Evolutionary conservation across 305 asterid genomes (phyloP), one percentile per base, ranked within the genome.

Genomic region (Fraxinus angustifolia): DNA sequence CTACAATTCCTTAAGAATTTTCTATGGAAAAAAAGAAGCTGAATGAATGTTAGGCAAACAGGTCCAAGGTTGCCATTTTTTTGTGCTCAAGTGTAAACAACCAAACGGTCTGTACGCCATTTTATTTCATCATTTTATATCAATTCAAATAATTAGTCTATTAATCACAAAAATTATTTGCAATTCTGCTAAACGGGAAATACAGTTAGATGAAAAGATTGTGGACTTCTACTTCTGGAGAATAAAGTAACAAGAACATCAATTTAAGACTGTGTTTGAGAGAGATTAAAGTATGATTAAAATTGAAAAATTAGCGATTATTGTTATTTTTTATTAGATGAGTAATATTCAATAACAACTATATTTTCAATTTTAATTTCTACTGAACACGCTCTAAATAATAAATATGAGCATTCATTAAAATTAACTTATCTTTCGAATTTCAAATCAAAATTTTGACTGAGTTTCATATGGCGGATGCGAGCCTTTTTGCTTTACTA

Each of bases 1-100:
- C 73, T 17, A 72, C 87, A 76, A 83, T 53, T 23, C 36, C 78
- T 8, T 50, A 23, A 40, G 79, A 80, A 76, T 42, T 56, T 68
- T 36, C 71, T 28, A 30, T 8, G 40, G 70, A 34, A 38, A 78
- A 79, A 42, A 50, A 42, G 78, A 84, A 78, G 81, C 62, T 75
- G 78, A 74, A 12, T 65, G 81, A 70, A 48, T 77, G 23, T 80
- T 31, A 76, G 82, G 79, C 60, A 28, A 76, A 30, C 48, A 70
- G 28, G 23, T 3, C 35, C 8, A 2, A 19, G 70, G 14, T 26
- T 68, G n/a, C 42, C 14, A 34, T 34, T 2, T 34, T 6, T 10
- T 34, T 26, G 16, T 76, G 19, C 7, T 75, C 21, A 62, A 10
- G 53, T 45, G 34, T 70, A 21, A 45, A 77, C 82, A 21, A 42